Base-by-base conservation (phyloP, 208 protist genomes). In the Zelonia costaricensis region DNA sequence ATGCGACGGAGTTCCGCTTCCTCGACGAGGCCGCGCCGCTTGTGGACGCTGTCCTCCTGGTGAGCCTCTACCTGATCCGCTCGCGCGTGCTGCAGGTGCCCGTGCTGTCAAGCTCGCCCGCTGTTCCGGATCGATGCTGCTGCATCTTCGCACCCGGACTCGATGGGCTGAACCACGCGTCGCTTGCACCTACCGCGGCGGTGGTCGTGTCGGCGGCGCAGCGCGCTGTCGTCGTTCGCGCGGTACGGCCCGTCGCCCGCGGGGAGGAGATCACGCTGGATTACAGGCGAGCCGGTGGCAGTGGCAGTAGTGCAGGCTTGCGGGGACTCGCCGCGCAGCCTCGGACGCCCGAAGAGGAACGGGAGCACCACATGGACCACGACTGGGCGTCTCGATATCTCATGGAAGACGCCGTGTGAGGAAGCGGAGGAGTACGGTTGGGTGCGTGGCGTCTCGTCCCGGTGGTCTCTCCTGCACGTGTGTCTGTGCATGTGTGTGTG, bases 221-320 rank as follows among this genome's bases (percentile, higher is more conserved):
- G 22, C 45, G 63, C 15, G 33, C 45, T 1, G 62, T 94, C 8
- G 83, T 92, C 3, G 87, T 96, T 56, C 85, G 86, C 12, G 83
- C 91, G 7, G 39, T 57, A 5, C 69, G 78, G 6, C 59, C 74
- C 16, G 52, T 94, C 20, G 48, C 25, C 1, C 16, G 58, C 1
- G 84, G 82, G 0, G 82, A 89, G 27, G 87, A 93, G 43, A 47
- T 96, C 12, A 91, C 86, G 18, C 39, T 96, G 9, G 52, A 89
- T 60, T 96, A 95, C 47, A 45, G 44, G 27, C 43, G 22, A 30
- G 16, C 30, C 0, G 15, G 36, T 18, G 28, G 12, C 18, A 15
- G 9, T 9, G n/a, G 7, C 1, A n/a, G n/a, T n/a, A n/a, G n/a
- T n/a, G n/a, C n/a, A n/a, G n/a, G n/a, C n/a, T n/a, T n/a, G n/a